A percentile compares a stretch with the other conserved stretches of the same genome.
These are phyloP conservation scores for Pestalotiopsis sp. DNA, from an alignment of 2,329 filamentous ascomycete genomes.

Conservation along the genomic window DNA sequence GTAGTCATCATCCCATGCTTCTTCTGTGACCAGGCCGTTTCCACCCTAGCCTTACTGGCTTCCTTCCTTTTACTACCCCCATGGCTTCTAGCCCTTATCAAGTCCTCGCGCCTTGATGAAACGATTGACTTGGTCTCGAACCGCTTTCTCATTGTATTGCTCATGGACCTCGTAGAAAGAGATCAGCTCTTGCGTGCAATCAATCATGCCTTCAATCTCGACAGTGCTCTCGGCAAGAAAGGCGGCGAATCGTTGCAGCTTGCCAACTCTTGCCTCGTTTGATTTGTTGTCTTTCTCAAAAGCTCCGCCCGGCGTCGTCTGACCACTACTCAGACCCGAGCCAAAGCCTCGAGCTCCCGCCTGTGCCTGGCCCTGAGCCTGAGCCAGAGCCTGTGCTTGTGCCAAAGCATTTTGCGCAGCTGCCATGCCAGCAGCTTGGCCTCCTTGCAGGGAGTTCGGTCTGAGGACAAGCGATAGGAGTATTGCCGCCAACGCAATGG, in stretches of 20 bases:
- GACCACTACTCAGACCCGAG: slow-evolving; percentile 19
- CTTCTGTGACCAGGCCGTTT: too few relatives aligned
- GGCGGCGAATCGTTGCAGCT: slow-evolving; percentile 66
- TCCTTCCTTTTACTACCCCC: too few relatives aligned
- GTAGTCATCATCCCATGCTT: too few relatives aligned
- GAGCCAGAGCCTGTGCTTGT: slow-evolving; percentile 30
- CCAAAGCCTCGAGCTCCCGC: slow-evolving; percentile 18
- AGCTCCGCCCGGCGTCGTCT: slow-evolving; percentile 24
- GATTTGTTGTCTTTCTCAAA: slow-evolving; percentile 44
- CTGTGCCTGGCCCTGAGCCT: slow-evolving; percentile 34
- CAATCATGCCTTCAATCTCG: slow-evolving; percentile 81
- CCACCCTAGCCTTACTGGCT: too few relatives aligned
- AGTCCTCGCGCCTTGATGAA: slow-evolving; percentile 61
- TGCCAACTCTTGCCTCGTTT: slow-evolving; percentile 60
- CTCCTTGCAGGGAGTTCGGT: slow-evolving; percentile 42
- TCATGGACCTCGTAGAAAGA: slow-evolving; percentile 78
- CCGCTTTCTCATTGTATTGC: slow-evolving; percentile 62
- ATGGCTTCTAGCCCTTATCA: slow-evolving; percentile 42
- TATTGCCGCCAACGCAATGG: slow-evolving; percentile 84
- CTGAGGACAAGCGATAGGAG: slow-evolving; percentile 82
- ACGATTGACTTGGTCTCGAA: slow-evolving; percentile 58
- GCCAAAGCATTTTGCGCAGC: slow-evolving; percentile 51
- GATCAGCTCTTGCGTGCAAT: slow-evolving; percentile 89
- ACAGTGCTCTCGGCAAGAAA: slow-evolving; percentile 88
- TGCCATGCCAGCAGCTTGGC: slow-evolving; percentile 45